Evolutionary conservation across 768 basidiomycete genomes (phyloP).

Genomic region (Botryobasidium botryosum): DNA sequence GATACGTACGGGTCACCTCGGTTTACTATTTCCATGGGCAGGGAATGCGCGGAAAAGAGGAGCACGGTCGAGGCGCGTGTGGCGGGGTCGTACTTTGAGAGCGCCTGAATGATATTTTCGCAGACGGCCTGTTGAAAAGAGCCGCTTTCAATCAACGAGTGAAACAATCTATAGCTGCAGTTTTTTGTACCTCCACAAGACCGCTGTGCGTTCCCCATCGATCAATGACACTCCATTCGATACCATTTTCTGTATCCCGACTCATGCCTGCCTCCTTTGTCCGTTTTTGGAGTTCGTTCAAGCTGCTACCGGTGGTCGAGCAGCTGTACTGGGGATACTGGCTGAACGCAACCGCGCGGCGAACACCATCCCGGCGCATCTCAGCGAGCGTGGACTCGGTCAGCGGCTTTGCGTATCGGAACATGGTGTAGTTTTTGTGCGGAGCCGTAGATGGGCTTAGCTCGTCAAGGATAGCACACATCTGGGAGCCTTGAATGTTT

Average conservation of each 20-base stretch:
- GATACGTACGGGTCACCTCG: constrained; percentile 94
- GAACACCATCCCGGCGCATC: constrained; percentile 83
- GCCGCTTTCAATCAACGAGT: too few relatives aligned
- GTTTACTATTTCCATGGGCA: constrained; percentile 97
- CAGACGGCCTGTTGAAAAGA: constrained; percentile 71
- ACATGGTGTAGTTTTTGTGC: constrained; percentile 91
- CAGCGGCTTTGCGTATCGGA: constrained; percentile 78
- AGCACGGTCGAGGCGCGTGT: constrained; percentile 57
- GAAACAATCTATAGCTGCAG: too few relatives aligned
- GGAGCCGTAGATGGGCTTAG: constrained; percentile 86
- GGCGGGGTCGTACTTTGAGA: constrained; percentile 54
- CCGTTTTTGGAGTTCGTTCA: constrained; percentile 66
- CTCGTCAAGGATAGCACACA: constrained; percentile 85
- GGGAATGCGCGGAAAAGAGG: constrained; percentile 91
- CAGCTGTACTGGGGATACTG: constrained; percentile 99
- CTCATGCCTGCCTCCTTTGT: constrained; percentile 33
- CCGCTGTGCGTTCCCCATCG: constrained; percentile 94
- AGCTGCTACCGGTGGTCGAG: constrained; percentile 91
- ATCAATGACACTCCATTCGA: constrained; percentile 97
- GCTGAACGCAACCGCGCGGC: constrained; percentile 84
- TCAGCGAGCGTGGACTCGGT: constrained; percentile 67
- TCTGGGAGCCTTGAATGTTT: constrained; percentile 68
- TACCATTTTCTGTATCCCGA: constrained; percentile 39
- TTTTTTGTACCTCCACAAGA: constrained; percentile 83
- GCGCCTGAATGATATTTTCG: constrained; percentile 68